Evolutionary conservation across 345 rosid species (phyloP).

Genomic region (Turritis glabra): DNA sequence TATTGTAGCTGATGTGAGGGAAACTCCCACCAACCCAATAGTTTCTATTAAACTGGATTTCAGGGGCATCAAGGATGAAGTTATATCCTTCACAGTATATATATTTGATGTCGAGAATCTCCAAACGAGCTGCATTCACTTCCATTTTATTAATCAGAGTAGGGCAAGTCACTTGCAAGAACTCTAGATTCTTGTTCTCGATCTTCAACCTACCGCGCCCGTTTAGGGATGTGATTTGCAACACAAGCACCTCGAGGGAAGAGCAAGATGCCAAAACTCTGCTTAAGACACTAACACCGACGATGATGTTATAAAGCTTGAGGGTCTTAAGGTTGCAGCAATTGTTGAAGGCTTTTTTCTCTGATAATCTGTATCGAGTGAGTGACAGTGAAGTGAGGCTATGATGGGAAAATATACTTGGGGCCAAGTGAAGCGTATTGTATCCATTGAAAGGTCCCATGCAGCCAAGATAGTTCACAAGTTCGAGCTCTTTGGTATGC

Average conservation of each 20-base stretch:
- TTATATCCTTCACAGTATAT: neutral
- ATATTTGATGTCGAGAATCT: conserved; percentile 9
- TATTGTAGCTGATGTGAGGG: conserved; percentile 4
- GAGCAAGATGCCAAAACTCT: conserved; percentile 1
- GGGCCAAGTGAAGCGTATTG: neutral
- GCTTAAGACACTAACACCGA: neutral
- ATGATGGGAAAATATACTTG: neutral
- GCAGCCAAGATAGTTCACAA: neutral
- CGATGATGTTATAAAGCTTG: neutral
- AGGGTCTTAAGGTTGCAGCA: conserved; percentile 24
- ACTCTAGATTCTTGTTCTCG: conserved; percentile 16
- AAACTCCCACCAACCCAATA: neutral
- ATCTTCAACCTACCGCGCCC: neutral
- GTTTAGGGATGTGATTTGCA: neutral
- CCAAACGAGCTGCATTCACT: neutral
- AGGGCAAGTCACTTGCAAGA: neutral
- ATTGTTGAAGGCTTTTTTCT: neutral
- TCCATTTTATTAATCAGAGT: neutral
- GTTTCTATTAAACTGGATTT: neutral
- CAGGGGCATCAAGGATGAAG: conserved; percentile 14
- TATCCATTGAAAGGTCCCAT: neutral
- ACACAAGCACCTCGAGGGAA: conserved; percentile 24
- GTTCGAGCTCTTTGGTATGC: conserved; percentile 4
- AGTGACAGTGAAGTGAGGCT: conserved; percentile 29
- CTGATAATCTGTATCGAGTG: neutral